Percentiles rank a stretch among this genome's conserved stretches.
Evolutionary conservation across 148 eudicot genomes (phyloP).

Genomic region (Rhododendron molle): DNA sequence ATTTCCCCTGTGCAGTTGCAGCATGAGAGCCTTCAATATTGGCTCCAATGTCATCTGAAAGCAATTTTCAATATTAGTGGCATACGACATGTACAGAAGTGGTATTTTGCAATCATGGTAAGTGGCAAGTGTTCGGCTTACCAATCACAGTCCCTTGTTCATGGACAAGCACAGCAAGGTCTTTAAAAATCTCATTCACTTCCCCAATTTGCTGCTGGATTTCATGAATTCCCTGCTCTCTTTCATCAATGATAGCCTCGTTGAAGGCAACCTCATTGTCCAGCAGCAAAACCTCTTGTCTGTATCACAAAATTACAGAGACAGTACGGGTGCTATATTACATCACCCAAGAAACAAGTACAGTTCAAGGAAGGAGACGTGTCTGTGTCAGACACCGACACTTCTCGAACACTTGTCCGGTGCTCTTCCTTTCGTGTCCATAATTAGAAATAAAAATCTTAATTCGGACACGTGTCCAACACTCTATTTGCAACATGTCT

Average conservation of each 20-base stretch:
- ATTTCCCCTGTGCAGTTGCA: conserved; percentile 70
- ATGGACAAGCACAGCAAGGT: conserved; percentile 29
- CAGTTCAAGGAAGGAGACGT: neutral
- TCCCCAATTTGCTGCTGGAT: conserved; percentile 31
- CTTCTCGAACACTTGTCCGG: neutral
- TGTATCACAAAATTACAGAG: conserved; percentile 10
- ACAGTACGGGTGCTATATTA: neutral
- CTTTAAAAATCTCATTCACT: conserved; percentile 28
- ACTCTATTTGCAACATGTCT: neutral
- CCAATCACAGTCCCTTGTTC: conserved; percentile 28
- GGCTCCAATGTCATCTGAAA: conserved; percentile 75
- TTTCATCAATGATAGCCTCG: conserved; percentile 23
- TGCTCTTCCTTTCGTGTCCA: neutral
- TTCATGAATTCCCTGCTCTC: conserved; percentile 29
- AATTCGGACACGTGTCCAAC: neutral
- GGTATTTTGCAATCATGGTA: neutral
- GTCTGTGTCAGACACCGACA: neutral
- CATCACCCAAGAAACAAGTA: neutral
- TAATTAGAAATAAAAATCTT: neutral
- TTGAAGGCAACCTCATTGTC: conserved; percentile 27
- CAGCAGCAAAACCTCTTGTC: conserved; percentile 21
- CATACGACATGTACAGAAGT: neutral
- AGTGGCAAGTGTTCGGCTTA: neutral
- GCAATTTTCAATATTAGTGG: neutral
- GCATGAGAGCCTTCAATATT: conserved; percentile 70